These are phyloP conservation scores for Taphrina communis DNA, from an alignment of 1,139 yeast genomes.

Conservation along the genomic window DNA sequence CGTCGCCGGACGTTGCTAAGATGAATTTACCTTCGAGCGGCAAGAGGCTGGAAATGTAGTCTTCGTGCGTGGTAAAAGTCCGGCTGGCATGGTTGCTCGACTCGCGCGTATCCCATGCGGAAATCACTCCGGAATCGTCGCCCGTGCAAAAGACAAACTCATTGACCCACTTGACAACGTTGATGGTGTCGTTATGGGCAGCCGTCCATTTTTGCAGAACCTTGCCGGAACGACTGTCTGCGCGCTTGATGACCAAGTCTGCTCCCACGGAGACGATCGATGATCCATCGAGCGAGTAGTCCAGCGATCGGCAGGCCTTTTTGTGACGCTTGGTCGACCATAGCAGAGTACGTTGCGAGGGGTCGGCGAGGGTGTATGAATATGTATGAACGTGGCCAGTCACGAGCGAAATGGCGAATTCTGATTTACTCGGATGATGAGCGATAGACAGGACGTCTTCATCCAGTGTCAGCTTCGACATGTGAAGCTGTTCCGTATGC, in stretches of 20 bases:
- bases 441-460: conserved; percentile 29
- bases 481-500: neutral
- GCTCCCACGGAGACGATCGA: conserved; percentile 42
- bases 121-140: conserved; percentile 41
- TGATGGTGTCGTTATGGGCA: conserved; percentile 38
- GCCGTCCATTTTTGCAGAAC: conserved; percentile 38
- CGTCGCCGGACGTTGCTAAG: conserved; percentile 43
- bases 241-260: conserved; percentile 42
- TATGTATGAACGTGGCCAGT: conserved; percentile 31
- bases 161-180: conserved; percentile 30
- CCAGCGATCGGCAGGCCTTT: conserved; percentile 38
- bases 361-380: conserved; percentile 10
- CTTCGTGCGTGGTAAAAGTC: conserved; percentile 33
- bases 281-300: conserved; percentile 26
- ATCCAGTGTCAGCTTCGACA: conserved; percentile 19
- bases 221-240: conserved; percentile 39
- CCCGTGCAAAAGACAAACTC: conserved; percentile 41
- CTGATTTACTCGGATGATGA: conserved; percentile 21
- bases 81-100: conserved; percentile 2
- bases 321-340: conserved; percentile 43
- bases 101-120: conserved; percentile 37
- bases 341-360: conserved; percentile 14
- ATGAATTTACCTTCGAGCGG: conserved; percentile 37
- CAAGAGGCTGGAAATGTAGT: conserved; percentile 42
- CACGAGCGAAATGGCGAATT: conserved; percentile 26